Evolutionary conservation across 164 flowering plant genomes (phyloP), one percentile per base, ranked within the genome.

Genomic region (Pachysandra terminalis): DNA sequence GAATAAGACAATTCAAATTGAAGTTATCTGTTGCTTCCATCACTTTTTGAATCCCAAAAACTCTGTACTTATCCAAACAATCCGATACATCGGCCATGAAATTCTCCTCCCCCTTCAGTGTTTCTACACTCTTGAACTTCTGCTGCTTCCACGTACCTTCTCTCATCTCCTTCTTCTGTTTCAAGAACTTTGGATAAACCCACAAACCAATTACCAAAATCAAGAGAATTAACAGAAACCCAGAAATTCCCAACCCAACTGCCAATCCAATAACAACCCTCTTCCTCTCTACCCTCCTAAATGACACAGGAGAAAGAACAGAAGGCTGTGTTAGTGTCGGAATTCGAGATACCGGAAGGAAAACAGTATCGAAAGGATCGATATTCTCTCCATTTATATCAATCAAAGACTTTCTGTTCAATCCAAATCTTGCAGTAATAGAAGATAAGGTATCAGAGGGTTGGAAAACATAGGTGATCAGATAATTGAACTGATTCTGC

Each of bases 31-130:
- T 94, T 26, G 97, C 96, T 55, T 80, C 81, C 19, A 32, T 81
- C 74, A 94, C 64, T 32, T 91, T 96, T 19, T 83, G 86, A 61
- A 91, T 79, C 59, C 72, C 80, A 73, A 75, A 91, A n/a, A 94
- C 84, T 66, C 74, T 88, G 65, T 90, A 94, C 84, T 91, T 94
- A 52, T 91, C 98, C 81, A 94, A 80, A 58, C 89, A 87, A 24
- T 87, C 96, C 12, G 96, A 82, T 15, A 94, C 93, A 82, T 85
- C 93, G 19, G 96, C 90, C 90, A 89, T 74, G 68, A 88, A 73
- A 57, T 27, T 37, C 69, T 56, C 73, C 62, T 61, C 75, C 65
- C 60, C 54, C 65, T 53, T 25, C 61, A 53, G 62, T 49, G 24
- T 55, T 71, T 45, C 68, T 65, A 17, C 57, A 61, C 24, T 15